Base-by-base conservation (phyloP, 1,139 yeast genomes). In the Protomyces macrosporus region DNA sequence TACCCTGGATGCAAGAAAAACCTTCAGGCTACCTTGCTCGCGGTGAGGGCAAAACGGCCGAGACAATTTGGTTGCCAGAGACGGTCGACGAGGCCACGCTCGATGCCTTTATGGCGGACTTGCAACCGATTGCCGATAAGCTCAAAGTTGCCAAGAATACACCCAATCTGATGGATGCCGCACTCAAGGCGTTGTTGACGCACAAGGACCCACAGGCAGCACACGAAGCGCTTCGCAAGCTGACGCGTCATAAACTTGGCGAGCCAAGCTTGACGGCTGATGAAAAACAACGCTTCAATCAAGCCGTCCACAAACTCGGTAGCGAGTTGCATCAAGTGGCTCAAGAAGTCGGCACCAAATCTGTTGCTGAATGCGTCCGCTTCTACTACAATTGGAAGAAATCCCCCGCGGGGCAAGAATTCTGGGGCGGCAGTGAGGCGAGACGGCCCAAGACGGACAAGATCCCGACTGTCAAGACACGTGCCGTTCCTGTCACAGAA, bases 361-460 rank as follows among this genome's bases (percentile, higher is more conserved):
- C 89, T 0, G 77, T 84, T 62, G 81, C 91, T 0, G 88, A 86
- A 84, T 81, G 90, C 67, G 97, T 91, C 0, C 76, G 97, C 62
- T 91, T 81, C 72, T 91, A 89, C 71, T 91, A 91, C 71, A 76
- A 88, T 60, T 91, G 98, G 98, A 91, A 91, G 74, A 91, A 91
- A 73, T 86, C 97, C 0, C 78, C 81, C 37, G 80, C 80, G 64
- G 98, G 98, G 0, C 83, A 81, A 68, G 72, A 75, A 59, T 87
- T 88, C 14, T 90, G 97, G 96, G 97, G 90, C 45, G 86, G 86
- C 71, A 88, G 77, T 70, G 86, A 84, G 66, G 95, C 95, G 0
- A 76, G 97, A 65, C 78, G 79, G 64, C 82, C 84, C 70, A 85
- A 85, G 68, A 77, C 75, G 70, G 75, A 73, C 71, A 70, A 55